Evolutionary conservation across 441 rosid species (phyloP).

Genomic region (Kokia cookei): DNA sequence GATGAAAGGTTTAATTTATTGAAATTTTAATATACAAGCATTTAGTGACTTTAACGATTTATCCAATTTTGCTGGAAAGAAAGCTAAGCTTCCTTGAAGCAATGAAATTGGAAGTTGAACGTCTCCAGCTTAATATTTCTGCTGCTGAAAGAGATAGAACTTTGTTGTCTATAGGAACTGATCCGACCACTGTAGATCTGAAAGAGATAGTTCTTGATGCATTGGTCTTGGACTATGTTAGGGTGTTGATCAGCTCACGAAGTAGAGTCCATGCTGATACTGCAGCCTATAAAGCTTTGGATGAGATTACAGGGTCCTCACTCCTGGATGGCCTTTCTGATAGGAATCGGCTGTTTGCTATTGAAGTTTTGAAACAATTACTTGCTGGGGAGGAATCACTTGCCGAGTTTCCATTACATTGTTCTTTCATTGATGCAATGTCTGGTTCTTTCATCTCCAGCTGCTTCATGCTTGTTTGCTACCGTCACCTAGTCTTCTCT

Average conservation of each 20-base stretch:
- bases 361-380: slow-evolving; percentile 36
- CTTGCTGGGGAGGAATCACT: slow-evolving; percentile 72
- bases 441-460: slow-evolving; percentile 37
- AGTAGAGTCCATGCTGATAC: slow-evolving; percentile 63
- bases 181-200: slow-evolving; percentile 92
- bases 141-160: slow-evolving; percentile 98
- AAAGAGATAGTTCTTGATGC: slow-evolving; percentile 73
- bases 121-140: slow-evolving; percentile 74
- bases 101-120: slow-evolving; percentile 88
- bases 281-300: slow-evolving; percentile 64
- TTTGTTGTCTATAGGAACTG: slow-evolving; percentile 70
- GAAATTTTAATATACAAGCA: background rate
- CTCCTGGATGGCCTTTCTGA: slow-evolving; percentile 32
- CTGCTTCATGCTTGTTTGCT: background rate
- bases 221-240: slow-evolving; percentile 70
- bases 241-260: slow-evolving; percentile 77
- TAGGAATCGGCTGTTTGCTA: slow-evolving; percentile 33
- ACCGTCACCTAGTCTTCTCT: background rate
- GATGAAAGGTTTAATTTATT: no score
- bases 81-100: slow-evolving; percentile 66
- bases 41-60: slow-evolving; percentile 1
- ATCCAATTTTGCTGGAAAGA: slow-evolving; percentile 43
- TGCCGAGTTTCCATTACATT: slow-evolving; percentile 70
- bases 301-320: slow-evolving; percentile 53
- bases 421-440: background rate